Base-by-base conservation (phyloP, 345 rosid genomes). In the Toxicodendron radicans region DNA sequence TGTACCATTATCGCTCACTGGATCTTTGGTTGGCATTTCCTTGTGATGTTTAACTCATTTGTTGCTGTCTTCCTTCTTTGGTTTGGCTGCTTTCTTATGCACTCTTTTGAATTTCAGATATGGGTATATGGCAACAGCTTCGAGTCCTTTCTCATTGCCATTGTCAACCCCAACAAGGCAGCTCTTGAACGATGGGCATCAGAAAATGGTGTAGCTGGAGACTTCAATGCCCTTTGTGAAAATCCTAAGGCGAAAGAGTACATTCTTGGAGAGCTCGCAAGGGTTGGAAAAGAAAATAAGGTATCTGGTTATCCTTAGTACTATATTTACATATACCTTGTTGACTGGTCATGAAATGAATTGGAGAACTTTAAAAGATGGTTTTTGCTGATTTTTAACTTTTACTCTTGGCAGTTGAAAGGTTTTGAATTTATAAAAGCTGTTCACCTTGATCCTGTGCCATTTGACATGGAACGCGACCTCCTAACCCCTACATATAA, bases 81-180 rank as follows among this genome's bases (percentile, higher is more conserved):
- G 0, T 17, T 46, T 16, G 12, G 5, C 20, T 12, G 43, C 48
- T 53, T 64, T 64, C 32, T 11, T 20, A 64, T 41, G 51, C 30
- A 3, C 43, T 38, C 8, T 38, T 77, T 71, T 67, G 27, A 65
- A 62, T 77, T 78, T 75, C 86, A 95, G 98, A 75, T 95, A 77
- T 93, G 98, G 98, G 90, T 95, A 20, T 95, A 95, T 57, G 98
- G 99, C 41, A 95, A 83, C 89, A 95, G 99, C 89, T 91, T 80
- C n/a, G 97, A 95, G 85, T 87, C 98, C 14, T 91, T 79, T 86
- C 92, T 92, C 4, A 83, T 96, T 58, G 97, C 98, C n/a, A 91
- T 93, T 64, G 90, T 81, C 41, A 91, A 90, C 83, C 99, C 99
- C 73, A 95, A 88, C 65, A 72, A 83, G 85, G 85, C 83, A 63